Conservation (phyloP, 2,329 filamentous ascomycete species). For the Diaporthe vexans region DNA sequence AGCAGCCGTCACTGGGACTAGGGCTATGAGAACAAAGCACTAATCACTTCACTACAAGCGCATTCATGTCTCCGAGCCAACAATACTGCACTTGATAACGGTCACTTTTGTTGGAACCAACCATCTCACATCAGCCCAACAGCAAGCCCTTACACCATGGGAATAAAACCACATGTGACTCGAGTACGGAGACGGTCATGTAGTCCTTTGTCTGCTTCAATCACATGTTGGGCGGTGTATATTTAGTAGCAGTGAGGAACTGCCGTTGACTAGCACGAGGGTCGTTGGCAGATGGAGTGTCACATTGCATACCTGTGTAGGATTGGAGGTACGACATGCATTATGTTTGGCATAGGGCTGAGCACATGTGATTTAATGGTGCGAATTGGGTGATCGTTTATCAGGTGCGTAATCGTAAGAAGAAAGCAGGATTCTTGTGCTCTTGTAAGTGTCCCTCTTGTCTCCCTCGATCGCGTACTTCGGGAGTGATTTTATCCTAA, state of each 20-base stretch:
- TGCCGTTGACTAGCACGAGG: neutral
- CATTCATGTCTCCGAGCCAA: neutral
- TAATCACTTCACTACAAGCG: neutral
- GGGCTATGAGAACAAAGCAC: neutral
- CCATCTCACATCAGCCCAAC: neutral
- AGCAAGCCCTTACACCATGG: neutral
- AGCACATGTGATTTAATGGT: neutral
- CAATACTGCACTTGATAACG: neutral
- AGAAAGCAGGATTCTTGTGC: neutral
- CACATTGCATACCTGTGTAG: neutral
- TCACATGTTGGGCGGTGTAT: neutral
- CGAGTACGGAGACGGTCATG: neutral
- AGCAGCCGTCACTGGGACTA: too few relatives aligned
- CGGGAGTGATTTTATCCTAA: too few relatives aligned
- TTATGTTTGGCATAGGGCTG: neutral
- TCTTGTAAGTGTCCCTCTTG: neutral
- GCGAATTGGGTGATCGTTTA: neutral
- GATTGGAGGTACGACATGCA: neutral
- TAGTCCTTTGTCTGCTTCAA: neutral
- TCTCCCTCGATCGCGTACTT: neutral
- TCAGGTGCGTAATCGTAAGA: too few relatives aligned
- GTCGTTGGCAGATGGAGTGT: neutral
- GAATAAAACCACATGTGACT: neutral
- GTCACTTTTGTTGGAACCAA: neutral
- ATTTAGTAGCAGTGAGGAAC: neutral